Percentiles rank a stretch among this genome's conserved stretches.
These are phyloP conservation scores for Oemleria cerasiformis DNA, from an alignment of 306 rosid species.

Conservation along the genomic window DNA sequence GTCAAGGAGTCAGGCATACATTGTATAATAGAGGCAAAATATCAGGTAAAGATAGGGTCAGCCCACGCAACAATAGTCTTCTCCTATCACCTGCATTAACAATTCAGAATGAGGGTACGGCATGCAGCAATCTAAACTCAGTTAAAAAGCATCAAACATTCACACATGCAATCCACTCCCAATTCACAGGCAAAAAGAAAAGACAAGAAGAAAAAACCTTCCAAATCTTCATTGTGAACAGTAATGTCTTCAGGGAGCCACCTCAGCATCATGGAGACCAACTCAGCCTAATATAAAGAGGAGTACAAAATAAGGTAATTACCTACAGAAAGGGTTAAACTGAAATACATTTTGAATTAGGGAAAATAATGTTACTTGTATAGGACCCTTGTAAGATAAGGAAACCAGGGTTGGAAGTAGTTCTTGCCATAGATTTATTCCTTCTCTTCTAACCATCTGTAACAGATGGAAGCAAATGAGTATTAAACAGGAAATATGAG, in stretches of 20 bases:
- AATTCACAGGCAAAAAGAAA: conserved; percentile 8
- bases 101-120: conserved; percentile 28
- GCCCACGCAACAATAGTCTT: conserved; percentile 83
- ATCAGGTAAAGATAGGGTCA: conserved; percentile 81
- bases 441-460: conserved; percentile 92
- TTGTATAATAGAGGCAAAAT: conserved; percentile 77
- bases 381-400: conserved; percentile 81
- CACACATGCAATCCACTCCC: background rate
- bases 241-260: conserved; percentile 99
- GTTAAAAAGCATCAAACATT: conserved; percentile 18
- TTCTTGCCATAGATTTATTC: conserved; percentile 72
- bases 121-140: conserved; percentile 19
- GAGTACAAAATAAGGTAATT: conserved; percentile 1
- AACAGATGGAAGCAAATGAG: conserved; percentile 23
- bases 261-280: conserved; percentile 93
- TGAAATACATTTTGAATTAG: conserved; percentile 15
- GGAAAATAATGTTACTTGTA: conserved; percentile 56
- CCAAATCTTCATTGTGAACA: conserved; percentile 95
- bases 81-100: conserved; percentile 70
- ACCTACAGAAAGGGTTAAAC: conserved; percentile 16
- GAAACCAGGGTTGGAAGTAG: conserved; percentile 66
- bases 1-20: conserved; percentile 42
- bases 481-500: conserved; percentile 12
- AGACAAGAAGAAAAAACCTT: conserved; percentile 53
- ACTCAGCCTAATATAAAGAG: conserved; percentile 70